Evolutionary conservation across 148 eudicot species (phyloP).

Genomic region (Nepenthes gracilis): DNA sequence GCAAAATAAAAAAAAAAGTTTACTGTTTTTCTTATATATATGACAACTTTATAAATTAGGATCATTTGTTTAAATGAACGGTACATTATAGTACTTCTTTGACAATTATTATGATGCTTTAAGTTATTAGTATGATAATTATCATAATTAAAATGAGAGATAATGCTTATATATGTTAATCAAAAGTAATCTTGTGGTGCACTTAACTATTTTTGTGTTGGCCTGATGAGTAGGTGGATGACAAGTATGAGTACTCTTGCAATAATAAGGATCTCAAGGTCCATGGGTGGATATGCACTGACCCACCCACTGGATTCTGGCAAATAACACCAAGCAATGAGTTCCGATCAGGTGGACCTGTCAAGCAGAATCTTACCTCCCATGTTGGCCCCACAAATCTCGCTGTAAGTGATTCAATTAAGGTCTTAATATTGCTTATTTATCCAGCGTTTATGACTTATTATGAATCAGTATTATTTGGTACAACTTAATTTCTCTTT

Average conservation of each 20-base stretch:
- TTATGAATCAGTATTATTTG: not conserved
- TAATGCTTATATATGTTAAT: not conserved
- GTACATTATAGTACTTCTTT: no score
- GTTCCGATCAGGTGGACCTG: slow-evolving; percentile 53
- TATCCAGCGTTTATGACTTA: not conserved
- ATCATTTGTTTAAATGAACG: no score
- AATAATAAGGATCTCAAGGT: slow-evolving; percentile 42
- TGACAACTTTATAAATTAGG: no score
- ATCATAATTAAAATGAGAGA: not conserved
- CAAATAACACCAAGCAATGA: slow-evolving; percentile 50
- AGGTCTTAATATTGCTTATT: not conserved
- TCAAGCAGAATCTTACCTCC: slow-evolving; percentile 54
- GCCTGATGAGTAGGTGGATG: slow-evolving; percentile 38
- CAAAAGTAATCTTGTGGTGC: not conserved
- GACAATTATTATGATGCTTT: no score
- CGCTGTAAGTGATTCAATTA: slow-evolving; percentile 33
- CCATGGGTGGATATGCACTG: slow-evolving; percentile 52
- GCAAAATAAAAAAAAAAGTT: no score
- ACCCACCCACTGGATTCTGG: slow-evolving; percentile 55
- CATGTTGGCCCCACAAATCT: slow-evolving; percentile 60
- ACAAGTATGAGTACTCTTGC: slow-evolving; percentile 57
- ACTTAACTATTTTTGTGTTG: not conserved
- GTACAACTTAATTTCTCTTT: not conserved
- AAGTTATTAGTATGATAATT: no score
- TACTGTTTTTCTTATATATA: no score